Conservation (phyloP, 2,329 filamentous ascomycete species). For the Cordyceps cateniannulata region DNA sequence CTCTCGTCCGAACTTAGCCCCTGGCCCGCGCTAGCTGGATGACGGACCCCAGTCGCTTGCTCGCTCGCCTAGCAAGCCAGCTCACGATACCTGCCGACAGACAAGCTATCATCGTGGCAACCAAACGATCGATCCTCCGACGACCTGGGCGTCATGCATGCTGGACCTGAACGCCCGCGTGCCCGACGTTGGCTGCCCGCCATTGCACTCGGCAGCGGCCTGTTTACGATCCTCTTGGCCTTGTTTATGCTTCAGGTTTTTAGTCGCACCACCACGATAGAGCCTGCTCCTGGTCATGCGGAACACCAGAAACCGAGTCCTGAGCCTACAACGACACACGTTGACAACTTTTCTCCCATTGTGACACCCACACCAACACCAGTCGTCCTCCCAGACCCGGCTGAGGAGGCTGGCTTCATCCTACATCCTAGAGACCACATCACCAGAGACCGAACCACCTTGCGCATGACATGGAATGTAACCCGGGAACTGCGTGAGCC, state of each 20-base stretch:
- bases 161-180: neutral
- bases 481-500: conserved; percentile 31
- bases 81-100: neutral
- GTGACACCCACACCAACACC: neutral
- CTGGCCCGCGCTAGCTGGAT: neutral
- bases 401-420: conserved; percentile 10
- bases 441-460: conserved; percentile 26
- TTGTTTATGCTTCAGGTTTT: conserved; percentile 6
- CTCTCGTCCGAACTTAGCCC: neutral
- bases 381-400: neutral
- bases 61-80: neutral
- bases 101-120: neutral
- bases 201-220: neutral
- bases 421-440: conserved; percentile 38
- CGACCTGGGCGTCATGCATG: neutral
- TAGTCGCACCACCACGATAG: neutral
- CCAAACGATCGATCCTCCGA: neutral
- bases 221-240: neutral
- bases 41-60: neutral
- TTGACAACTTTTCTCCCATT: conserved; percentile 2
- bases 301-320: neutral
- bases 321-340: neutral
- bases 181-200: neutral
- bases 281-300: neutral
- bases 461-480: conserved; percentile 32